Evolutionary conservation across 164 flowering plant genomes (phyloP).

Genomic region (Kingdonia uniflora): DNA sequence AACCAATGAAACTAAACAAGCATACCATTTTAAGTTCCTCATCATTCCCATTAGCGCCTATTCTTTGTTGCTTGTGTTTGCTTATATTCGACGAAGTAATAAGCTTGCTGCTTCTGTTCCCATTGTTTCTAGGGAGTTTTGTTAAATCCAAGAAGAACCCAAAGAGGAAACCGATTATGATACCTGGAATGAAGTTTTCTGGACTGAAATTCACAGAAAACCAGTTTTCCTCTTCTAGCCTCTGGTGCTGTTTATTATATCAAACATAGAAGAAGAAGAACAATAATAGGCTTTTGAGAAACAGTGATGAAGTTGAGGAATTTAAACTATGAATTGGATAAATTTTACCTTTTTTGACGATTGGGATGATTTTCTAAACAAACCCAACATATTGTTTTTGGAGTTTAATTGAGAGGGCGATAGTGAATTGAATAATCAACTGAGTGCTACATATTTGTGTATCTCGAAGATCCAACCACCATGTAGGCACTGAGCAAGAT

Average conservation of each 20-base stretch:
- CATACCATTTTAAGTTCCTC: constrained; percentile 78
- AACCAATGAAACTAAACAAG: neutral
- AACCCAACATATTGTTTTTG: constrained; percentile 1
- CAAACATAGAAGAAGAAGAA: too few species aligned
- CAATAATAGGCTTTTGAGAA: too few species aligned
- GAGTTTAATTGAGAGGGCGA: too few species aligned
- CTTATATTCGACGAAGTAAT: constrained; percentile 10
- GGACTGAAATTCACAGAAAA: constrained; percentile 44
- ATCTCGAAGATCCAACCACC: too few species aligned
- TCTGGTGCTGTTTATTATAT: neutral
- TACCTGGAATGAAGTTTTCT: constrained; percentile 76
- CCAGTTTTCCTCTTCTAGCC: constrained; percentile 32
- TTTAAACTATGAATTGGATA: too few species aligned
- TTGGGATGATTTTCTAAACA: neutral
- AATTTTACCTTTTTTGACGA: neutral
- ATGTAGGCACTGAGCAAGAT: too few species aligned
- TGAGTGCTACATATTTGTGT: too few species aligned
- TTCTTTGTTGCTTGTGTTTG: constrained; percentile 17
- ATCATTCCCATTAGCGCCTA: constrained; percentile 13
- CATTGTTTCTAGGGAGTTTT: constrained; percentile 18
- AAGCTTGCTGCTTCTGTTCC: constrained; percentile 12
- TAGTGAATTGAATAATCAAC: too few species aligned
- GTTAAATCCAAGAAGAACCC: constrained; percentile 63
- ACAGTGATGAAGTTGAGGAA: too few species aligned
- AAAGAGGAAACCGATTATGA: constrained; percentile 68